Conservation (phyloP, 1,284 basidiomycete genomes). For the Ganoderma resinaceum region DNA sequence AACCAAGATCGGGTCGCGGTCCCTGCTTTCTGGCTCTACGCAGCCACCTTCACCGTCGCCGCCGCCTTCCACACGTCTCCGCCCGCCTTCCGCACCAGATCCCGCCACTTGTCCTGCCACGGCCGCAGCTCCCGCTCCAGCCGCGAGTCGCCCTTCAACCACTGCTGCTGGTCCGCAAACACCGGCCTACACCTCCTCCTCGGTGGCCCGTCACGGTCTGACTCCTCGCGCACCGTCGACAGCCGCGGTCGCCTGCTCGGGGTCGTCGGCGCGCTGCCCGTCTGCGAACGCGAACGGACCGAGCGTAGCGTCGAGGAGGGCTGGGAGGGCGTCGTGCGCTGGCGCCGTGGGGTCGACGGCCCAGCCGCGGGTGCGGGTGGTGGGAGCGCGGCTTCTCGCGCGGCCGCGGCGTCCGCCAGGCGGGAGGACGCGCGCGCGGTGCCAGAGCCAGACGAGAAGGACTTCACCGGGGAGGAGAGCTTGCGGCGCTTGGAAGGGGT, state of each 20-base stretch:
- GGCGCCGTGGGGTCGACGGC: constrained; percentile 34
- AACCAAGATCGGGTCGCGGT: too few relatives aligned
- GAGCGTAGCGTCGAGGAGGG: constrained; percentile 28
- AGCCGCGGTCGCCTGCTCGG: constrained; percentile 12
- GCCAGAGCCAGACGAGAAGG: not conserved
- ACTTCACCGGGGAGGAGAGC: constrained; percentile 28
- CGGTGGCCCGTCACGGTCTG: constrained; percentile 16
- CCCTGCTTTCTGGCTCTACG: too few relatives aligned
- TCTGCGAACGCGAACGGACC: constrained; percentile 1
- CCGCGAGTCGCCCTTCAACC: constrained; percentile 35
- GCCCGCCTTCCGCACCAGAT: constrained; percentile 27
- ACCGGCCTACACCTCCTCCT: constrained; percentile 33
- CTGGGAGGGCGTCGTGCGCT: constrained; percentile 18
- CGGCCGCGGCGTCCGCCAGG: constrained; percentile 14
- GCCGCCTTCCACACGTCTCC: constrained; percentile 30
- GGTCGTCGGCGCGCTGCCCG: constrained; percentile 16
- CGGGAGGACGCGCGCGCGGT: constrained; percentile 25
- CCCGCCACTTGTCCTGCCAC: constrained; percentile 27
- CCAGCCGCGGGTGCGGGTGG: constrained; percentile 8
- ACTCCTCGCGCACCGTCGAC: constrained; percentile 25
- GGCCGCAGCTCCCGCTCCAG: constrained; percentile 33
- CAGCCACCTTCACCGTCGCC: not conserved
- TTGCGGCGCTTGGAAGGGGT: constrained; percentile 38
- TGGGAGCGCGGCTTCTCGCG: constrained; percentile 2
- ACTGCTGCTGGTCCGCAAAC: constrained; percentile 37